A percentile compares a stretch with the other conserved stretches of the same genome.
Evolutionary conservation across 805 yeast genomes (phyloP).

Genomic region (Candida ulmi): DNA sequence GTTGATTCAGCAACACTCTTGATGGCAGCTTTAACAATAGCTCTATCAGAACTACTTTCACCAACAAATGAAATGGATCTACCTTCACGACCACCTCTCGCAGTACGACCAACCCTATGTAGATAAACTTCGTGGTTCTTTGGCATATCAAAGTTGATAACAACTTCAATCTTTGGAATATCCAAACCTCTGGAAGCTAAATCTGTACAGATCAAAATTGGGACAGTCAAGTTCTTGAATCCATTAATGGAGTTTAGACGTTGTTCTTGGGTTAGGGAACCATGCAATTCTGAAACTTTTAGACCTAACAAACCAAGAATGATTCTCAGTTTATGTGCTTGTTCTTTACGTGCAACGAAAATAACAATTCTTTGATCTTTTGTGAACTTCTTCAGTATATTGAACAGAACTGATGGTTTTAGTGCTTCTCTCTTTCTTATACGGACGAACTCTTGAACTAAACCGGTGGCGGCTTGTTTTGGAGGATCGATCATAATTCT

Average conservation of each 20-base stretch:
- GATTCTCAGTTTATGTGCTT: slow-evolving; percentile 82
- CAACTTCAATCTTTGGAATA: slow-evolving; percentile 95
- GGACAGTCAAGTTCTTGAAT: slow-evolving; percentile 78
- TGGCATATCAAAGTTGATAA: slow-evolving; percentile 94
- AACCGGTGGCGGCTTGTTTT: slow-evolving; percentile 85
- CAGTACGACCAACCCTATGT: slow-evolving; percentile 99
- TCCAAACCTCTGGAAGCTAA: slow-evolving; percentile 98
- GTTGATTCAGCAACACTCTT: slow-evolving; percentile 49
- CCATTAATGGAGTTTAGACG: slow-evolving; percentile 79
- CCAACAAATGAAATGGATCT: slow-evolving; percentile 91
- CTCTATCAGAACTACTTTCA: slow-evolving; percentile 80
- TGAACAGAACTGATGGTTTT: slow-evolving; percentile 77
- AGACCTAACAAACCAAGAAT: slow-evolving; percentile 68
- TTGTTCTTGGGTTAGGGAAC: slow-evolving; percentile 86
- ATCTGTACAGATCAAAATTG: slow-evolving; percentile 92
- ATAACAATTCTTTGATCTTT: slow-evolving; percentile 70
- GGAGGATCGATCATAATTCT: slow-evolving; percentile 96
- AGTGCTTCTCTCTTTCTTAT: slow-evolving; percentile 82
- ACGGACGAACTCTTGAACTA: slow-evolving; percentile 91
- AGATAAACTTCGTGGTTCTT: slow-evolving; percentile 84
- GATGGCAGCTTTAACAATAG: slow-evolving; percentile 86
- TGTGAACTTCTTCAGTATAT: slow-evolving; percentile 64
- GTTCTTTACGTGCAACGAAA: slow-evolving; percentile 86
- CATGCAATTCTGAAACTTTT: slow-evolving; percentile 76
- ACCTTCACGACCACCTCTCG: slow-evolving; percentile 98